phyloP scores from a whole-genome alignment of 768 basidiomycete genomes.

The Jaapia argillacea region DNA sequence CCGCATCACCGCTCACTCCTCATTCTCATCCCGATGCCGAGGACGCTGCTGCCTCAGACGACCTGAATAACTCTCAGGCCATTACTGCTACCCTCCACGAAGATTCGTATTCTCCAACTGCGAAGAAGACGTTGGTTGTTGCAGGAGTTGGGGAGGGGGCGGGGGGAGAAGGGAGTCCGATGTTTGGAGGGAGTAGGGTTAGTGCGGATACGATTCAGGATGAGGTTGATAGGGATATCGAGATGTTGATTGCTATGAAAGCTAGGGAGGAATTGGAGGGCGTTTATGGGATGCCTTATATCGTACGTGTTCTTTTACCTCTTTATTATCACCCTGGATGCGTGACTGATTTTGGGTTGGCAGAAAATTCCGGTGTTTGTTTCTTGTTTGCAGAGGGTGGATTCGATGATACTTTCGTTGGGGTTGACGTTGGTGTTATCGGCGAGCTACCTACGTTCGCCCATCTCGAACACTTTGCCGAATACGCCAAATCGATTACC shows the following conservation, averaged over 20 bases:
- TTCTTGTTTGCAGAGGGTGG: constrained; percentile 66
- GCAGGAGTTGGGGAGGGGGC: neutral
- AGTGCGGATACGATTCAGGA: constrained; percentile 12
- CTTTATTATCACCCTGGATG: constrained; percentile 1
- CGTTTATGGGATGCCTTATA: constrained; percentile 69
- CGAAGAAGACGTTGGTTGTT: no score
- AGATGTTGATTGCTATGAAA: constrained; percentile 52
- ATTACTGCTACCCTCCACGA: no score
- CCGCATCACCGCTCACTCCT: no score
- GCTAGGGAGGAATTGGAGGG: constrained; percentile 69
- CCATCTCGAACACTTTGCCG: constrained; percentile 16
- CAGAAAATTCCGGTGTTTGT: constrained; percentile 76
- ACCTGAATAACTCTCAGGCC: no score
- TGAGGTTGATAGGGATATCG: constrained; percentile 57
- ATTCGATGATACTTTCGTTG: constrained; percentile 59
- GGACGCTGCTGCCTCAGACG: no score
- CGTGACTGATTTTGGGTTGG: constrained; percentile 4
- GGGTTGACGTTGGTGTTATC: constrained; percentile 56
- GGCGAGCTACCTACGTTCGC: constrained; percentile 49
- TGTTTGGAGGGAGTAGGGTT: neutral
- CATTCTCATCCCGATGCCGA: no score
- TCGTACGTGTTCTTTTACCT: constrained; percentile 40
- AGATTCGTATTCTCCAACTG: no score
- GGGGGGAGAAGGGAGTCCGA: no score
- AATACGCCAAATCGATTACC: no score